phyloP scores from a whole-genome alignment of 2,329 filamentous ascomycete genomes.

The Zymoseptoria passerinii region DNA sequence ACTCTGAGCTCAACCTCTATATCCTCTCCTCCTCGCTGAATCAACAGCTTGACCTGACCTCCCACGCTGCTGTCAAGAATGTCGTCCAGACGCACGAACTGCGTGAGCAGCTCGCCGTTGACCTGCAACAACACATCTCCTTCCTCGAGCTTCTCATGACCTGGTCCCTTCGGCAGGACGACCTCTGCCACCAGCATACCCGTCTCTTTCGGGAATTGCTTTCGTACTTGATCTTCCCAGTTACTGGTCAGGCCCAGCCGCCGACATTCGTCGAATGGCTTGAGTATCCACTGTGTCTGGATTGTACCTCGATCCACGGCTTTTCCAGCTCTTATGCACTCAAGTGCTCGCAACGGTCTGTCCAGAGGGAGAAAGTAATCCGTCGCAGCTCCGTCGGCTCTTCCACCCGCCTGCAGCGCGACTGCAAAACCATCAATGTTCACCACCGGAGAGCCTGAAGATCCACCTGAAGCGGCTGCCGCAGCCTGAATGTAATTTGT shows the following conservation, averaged over 20 bases:
- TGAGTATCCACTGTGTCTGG: conserved; percentile 92
- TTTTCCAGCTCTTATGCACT: conserved; percentile 70
- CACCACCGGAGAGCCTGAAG: conserved; percentile 95
- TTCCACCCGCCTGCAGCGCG: conserved; percentile 85
- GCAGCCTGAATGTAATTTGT: conserved; percentile 96
- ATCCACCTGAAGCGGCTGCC: conserved; percentile 90
- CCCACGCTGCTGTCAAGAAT: conserved; percentile 85
- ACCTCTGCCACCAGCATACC: conserved; percentile 97
- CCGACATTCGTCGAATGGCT: conserved; percentile 94
- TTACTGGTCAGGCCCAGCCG: conserved; percentile 74
- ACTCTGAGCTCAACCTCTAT: conserved; percentile 77
- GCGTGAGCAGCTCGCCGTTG: conserved; percentile 84
- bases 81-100: conserved; percentile 85
- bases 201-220: conserved; percentile 81
- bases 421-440: conserved; percentile 90
- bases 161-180: conserved; percentile 82
- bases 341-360: conserved; percentile 75
- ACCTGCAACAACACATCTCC: conserved; percentile 90
- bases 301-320: conserved; percentile 88
- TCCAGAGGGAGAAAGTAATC: conserved; percentile 96
- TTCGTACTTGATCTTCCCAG: conserved; percentile 78
- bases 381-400: conserved; percentile 89
- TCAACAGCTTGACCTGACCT: conserved; percentile 64
- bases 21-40: conserved; percentile 84
- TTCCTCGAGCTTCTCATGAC: conserved; percentile 78